Evolutionary conservation across 495 filamentous ascomycete species (phyloP).

Genomic region (Hypoxylon fragiforme): DNA sequence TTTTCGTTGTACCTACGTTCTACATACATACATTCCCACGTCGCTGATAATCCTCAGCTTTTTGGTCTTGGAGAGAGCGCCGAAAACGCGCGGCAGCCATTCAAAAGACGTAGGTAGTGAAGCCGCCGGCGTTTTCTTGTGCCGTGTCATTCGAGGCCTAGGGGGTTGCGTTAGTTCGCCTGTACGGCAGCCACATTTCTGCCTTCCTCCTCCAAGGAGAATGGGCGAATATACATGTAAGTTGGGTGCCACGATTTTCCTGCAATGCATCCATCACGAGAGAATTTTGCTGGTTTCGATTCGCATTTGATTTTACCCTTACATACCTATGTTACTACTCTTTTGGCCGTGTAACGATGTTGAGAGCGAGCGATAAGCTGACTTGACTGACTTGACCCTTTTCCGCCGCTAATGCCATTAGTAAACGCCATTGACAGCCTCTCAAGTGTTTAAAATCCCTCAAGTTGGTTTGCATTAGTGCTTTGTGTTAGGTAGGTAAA

Average conservation of each 20-base stretch:
- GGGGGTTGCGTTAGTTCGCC: background rate
- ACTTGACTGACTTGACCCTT: no score
- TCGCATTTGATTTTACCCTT: no score
- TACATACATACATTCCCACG: no score
- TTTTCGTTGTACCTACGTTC: no score
- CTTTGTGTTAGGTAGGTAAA: background rate
- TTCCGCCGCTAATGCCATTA: constrained; percentile 15
- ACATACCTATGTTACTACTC: no score
- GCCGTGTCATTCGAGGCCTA: background rate
- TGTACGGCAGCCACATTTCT: background rate
- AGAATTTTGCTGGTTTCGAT: no score
- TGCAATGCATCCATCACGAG: no score
- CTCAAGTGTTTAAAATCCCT: background rate
- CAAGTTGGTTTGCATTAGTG: constrained; percentile 5
- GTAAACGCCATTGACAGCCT: background rate
- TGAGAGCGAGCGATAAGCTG: no score
- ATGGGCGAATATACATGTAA: background rate
- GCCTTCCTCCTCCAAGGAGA: background rate
- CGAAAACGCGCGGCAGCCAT: no score
- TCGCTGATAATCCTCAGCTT: background rate
- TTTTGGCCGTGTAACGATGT: no score
- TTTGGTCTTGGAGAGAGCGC: background rate
- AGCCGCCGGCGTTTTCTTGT: background rate
- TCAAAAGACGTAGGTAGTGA: no score
- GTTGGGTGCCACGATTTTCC: no score